Evolutionary conservation across 2,329 filamentous ascomycete species (phyloP), one percentile per base, ranked within the genome.

Genomic region (Trichoderma sp.): DNA sequence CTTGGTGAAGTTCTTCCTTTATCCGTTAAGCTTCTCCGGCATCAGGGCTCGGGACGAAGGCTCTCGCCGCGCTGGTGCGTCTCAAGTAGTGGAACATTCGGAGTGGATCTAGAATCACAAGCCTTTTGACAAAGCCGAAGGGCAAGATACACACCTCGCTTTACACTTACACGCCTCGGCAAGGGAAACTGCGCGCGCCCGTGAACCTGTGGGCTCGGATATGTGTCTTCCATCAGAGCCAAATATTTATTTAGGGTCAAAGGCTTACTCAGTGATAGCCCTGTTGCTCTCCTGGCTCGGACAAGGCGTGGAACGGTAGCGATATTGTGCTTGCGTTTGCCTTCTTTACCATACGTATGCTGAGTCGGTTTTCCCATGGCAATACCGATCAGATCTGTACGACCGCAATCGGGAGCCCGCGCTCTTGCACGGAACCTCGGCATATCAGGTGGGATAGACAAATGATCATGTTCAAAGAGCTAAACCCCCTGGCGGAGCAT

Each of bases 21-120:
- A 63, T 63, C 59, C 59, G 59, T 52, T n/a, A 39, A 50, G 42
- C 42, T 53, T 17, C 45, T 52, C 45, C 32, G 59, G 42, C 45
- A 53, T 27, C 59, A 32, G 22, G 59, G 59, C 59, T 63, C 58
- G 58, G 58, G 29, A 61, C 58, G 58, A 61, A 61, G 58, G 39
- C 58, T 42, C 25, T 17, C 35, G 57, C 37, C 57, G 39, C 39
- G 27, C 37, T 17, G 17, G 27, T 27, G 39, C 15, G 42, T 63
- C 45, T 32, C 27, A 52, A 9, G 25, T 9, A 39, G 19, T 27
- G 59, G 45, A 39, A 9, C 59, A 48, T 53, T 63, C 22, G 29
- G 45, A 27, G 48, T 53, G 45, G 59, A 39, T 22, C 29, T 7
- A 10, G 4, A 22, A 17, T 19, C 27, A 48, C 37, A 60, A 32